Base-by-base conservation (phyloP, 805 yeast genomes). In the Metschnikowia santaceciliae region DNA sequence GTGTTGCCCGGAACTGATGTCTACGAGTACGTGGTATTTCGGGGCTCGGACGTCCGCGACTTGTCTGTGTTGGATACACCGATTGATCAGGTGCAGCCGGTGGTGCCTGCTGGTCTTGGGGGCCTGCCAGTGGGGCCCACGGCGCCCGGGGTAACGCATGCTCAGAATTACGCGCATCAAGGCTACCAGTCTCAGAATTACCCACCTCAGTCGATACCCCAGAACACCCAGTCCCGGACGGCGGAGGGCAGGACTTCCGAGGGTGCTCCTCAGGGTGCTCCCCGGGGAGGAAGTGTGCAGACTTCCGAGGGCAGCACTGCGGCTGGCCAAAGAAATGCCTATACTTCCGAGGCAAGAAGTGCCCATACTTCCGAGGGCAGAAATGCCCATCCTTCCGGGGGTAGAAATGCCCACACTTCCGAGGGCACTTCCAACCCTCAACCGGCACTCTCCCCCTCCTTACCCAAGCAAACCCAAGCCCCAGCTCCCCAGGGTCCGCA, bases 41-140 rank as follows among this genome's bases (percentile, higher is more conserved):
- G 91, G 59, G 99, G 99, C 36, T 81, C 88, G 23, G 97, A 92
- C 61, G 97, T 94, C 20, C 87, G 88, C 70, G 96, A 88, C 62
- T 77, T 94, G 67, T 82, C 83, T 58, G 94, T 94, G 49, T 76
- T 92, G 62, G 97, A 90, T 55, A 76, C 76, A 35, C 82, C 84
- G 3, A 71, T 84, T 52, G 84, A 82, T 39, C 81, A 81, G 52
- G 87, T 86, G 32, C 75, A 77, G 56, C 86, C 89, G 0, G 79
- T 47, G 34, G 43, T 26, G 6, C 41, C 34, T 10, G 30, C 30
- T 26, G 30, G 30, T 26, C 30, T 26, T 26, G 30, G 30, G 30
- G 30, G 30, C 19, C 23, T 6, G 39, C 44, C 48, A 22, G 36
- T 46, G 33, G 20, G 46, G 48, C 7, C 51, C 57, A 17, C 35